These are phyloP conservation scores for Megacollybia platyphylla DNA, from an alignment of 1,284 basidiomycete species.

Conservation along the genomic window DNA sequence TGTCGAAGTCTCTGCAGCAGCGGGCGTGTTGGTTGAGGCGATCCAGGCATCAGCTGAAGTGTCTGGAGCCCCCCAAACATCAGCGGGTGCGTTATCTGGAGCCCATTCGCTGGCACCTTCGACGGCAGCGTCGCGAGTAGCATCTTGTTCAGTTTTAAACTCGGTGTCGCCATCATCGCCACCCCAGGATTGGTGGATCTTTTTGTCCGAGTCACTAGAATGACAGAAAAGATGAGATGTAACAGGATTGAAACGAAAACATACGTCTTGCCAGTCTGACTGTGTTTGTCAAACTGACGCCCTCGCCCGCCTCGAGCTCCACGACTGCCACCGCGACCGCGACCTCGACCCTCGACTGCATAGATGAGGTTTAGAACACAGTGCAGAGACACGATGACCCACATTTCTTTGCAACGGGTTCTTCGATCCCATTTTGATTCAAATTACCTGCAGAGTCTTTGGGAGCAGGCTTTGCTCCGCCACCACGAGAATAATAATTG, in stretches of 20 bases:
- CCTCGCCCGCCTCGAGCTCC: conserved; percentile 47
- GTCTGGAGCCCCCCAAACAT: conserved; percentile 24
- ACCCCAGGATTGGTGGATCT: conserved; percentile 86
- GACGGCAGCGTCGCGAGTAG: conserved; percentile 39
- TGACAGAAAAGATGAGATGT: conserved; percentile 5
- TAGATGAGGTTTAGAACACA: not conserved
- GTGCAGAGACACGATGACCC: conserved; percentile 13
- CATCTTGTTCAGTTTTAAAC: conserved; percentile 66
- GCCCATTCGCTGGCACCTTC: conserved; percentile 29
- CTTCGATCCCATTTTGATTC: conserved; percentile 26
- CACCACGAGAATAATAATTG: conserved; percentile 64
- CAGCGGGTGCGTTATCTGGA: conserved; percentile 17
- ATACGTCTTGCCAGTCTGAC: conserved; percentile 69
- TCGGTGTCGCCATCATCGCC: conserved; percentile 75
- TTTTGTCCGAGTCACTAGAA: conserved; percentile 80
- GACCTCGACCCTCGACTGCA: conserved; percentile 32
- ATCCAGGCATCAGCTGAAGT: conserved; percentile 27
- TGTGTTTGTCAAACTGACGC: conserved; percentile 72
- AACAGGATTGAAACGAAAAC: conserved; percentile 14
- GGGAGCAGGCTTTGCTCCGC: conserved; percentile 21
- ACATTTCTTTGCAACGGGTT: conserved; percentile 46
- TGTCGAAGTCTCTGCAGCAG: conserved; percentile 19
- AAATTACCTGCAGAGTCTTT: conserved; percentile 21
- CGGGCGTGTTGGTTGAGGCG: conserved; percentile 19
- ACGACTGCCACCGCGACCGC: conserved; percentile 27